Evolutionary conservation across 352 stramenopile species (phyloP).

Genomic region (Pythium chondricola): DNA sequence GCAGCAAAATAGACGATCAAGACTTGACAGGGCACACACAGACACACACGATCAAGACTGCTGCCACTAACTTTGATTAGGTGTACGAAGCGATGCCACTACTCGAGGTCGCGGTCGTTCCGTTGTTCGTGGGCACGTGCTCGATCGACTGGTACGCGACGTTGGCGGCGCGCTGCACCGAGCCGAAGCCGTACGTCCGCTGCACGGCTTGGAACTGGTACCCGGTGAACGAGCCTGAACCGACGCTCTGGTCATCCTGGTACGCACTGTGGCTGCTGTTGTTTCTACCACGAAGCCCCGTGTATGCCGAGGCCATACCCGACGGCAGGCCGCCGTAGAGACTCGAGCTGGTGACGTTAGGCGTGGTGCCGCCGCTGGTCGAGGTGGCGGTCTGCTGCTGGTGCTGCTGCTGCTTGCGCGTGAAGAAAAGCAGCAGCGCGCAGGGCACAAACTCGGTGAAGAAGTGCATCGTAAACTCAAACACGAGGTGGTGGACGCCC

Average conservation of each 20-base stretch:
- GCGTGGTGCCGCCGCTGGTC: conserved; percentile 21
- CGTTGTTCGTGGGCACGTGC: neutral
- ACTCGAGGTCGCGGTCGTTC: neutral
- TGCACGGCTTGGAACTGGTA: conserved; percentile 52
- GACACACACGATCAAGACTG: neutral
- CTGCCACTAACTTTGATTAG: conserved; percentile 10
- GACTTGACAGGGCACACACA: neutral
- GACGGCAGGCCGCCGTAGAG: neutral
- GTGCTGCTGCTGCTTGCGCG: conserved; percentile 33
- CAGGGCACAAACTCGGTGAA: conserved; percentile 68
- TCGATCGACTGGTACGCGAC: conserved; percentile 7
- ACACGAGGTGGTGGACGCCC: conserved; percentile 61
- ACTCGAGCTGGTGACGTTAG: conserved; percentile 29
- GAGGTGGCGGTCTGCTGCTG: conserved; percentile 1
- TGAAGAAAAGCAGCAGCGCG: conserved; percentile 63
- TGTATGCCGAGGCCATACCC: conserved; percentile 6
- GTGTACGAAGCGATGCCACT: conserved; percentile 2
- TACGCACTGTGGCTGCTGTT: conserved; percentile 31
- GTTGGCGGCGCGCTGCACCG: neutral
- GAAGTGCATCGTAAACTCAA: conserved; percentile 69
- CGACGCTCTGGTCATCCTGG: conserved; percentile 33
- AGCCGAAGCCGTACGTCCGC: conserved; percentile 15
- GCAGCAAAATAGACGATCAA: neutral
- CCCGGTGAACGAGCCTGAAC: conserved; percentile 44
- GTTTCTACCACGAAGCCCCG: conserved; percentile 28